Evolutionary conservation across 106 monocot genomes (phyloP).

Genomic region (Allium sativum): DNA sequence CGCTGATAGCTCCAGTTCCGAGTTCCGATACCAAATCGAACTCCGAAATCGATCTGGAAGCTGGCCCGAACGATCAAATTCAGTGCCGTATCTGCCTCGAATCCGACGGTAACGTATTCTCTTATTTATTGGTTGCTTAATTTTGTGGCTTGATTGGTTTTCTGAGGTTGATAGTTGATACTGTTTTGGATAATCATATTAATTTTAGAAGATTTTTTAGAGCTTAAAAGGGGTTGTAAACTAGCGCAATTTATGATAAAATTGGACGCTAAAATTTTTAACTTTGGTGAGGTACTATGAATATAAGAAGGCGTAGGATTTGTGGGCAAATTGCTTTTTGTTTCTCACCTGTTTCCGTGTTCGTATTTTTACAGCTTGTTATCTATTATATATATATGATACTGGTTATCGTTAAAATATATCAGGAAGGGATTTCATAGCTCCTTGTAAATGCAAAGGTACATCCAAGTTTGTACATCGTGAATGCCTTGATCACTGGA

Average conservation of each 20-base stretch:
- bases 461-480: constrained; percentile 74
- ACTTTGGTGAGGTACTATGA: too few relatives aligned
- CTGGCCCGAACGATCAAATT: constrained; percentile 46
- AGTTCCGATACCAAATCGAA: constrained; percentile 1
- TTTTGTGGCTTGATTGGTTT: background rate
- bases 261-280: too few relatives aligned
- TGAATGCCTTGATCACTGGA: constrained; percentile 67
- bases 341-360: background rate
- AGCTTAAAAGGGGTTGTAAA: too few relatives aligned
- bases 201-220: too few relatives aligned
- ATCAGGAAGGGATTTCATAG: constrained; percentile 74
- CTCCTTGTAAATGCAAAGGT: constrained; percentile 80
- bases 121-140: background rate
- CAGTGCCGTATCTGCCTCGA: constrained; percentile 83
- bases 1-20: constrained; percentile 23
- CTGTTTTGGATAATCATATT: too few relatives aligned
- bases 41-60: constrained; percentile 52
- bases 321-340: too few relatives aligned
- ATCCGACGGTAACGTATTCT: constrained; percentile 31
- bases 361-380: background rate
- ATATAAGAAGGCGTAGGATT: too few relatives aligned
- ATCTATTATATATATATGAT: background rate
- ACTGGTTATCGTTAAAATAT: constrained; percentile 4
- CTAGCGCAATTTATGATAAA: too few relatives aligned
- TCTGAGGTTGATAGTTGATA: too few relatives aligned